Percentiles rank a stretch among this genome's conserved stretches.
These are phyloP conservation scores for Fusarium lateritium DNA, from an alignment of 2,329 filamentous ascomycete species.

Conservation along the genomic window DNA sequence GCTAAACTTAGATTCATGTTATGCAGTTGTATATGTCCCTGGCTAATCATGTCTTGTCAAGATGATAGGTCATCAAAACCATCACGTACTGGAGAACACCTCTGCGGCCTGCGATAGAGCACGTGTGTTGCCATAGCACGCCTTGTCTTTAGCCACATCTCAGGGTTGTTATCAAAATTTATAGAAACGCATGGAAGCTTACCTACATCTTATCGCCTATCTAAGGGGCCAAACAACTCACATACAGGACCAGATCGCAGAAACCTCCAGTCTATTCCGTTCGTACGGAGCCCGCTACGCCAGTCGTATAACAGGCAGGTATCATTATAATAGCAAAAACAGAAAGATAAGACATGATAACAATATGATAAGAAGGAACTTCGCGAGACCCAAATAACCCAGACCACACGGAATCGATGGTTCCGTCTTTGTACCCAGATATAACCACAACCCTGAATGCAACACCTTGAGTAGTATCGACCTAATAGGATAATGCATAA, in stretches of 20 bases:
- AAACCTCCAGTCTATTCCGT: not conserved
- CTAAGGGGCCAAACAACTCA: not conserved
- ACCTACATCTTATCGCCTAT: not conserved
- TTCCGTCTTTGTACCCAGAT: not conserved
- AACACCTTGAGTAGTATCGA: not conserved
- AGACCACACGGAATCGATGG: not conserved
- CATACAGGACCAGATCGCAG: not conserved
- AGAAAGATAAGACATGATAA: not conserved
- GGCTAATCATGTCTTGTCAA: conserved; percentile 5
- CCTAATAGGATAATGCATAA: conserved; percentile 11
- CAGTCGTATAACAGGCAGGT: conserved; percentile 14
- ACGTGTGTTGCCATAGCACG: conserved; percentile 1
- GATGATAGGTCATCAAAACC: conserved; percentile 5
- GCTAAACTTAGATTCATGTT: conserved; percentile 16
- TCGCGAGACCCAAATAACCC: not conserved
- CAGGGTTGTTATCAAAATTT: not conserved
- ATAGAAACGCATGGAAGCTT: not conserved
- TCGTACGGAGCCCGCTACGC: conserved; percentile 9
- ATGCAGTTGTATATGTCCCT: conserved; percentile 18
- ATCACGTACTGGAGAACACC: conserved; percentile 4
- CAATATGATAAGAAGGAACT: conserved; percentile 9
- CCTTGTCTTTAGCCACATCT: not conserved
- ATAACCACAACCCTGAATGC: not conserved
- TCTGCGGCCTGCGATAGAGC: not conserved
- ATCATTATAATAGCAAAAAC: conserved; percentile 18